Conservation (phyloP, 306 rosid species). For the Carpinus viminea region DNA sequence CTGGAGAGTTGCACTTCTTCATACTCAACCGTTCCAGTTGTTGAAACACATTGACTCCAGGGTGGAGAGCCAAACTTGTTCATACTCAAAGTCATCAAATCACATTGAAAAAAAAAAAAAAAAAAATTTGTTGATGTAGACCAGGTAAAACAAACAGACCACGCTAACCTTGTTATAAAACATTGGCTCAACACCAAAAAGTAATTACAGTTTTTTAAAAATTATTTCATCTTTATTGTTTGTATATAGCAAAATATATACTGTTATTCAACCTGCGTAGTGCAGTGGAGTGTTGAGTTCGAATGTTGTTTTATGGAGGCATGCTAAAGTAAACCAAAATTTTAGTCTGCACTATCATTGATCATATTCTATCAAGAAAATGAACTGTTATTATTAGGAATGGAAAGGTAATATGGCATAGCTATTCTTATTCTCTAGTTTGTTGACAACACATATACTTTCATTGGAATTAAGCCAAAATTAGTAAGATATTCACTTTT, state of each 20-base stretch:
- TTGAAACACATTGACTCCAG: conserved; percentile 32
- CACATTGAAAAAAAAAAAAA: not conserved
- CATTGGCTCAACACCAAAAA: not conserved
- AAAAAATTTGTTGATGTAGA: conserved; percentile 8
- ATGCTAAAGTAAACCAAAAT: not conserved
- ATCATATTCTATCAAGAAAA: not conserved
- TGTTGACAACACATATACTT: too few species aligned
- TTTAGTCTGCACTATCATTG: not conserved
- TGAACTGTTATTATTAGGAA: too few species aligned
- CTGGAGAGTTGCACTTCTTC: conserved; percentile 33
- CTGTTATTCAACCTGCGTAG: not conserved
- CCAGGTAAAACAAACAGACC: conserved; percentile 10
- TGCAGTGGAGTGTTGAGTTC: not conserved
- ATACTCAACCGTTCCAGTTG: conserved; percentile 44
- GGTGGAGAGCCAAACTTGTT: too few species aligned
- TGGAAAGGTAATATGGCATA: too few species aligned
- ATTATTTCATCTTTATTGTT: not conserved
- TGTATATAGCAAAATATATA: not conserved
- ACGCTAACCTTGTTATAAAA: conserved; percentile 14
- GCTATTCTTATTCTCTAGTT: too few species aligned
- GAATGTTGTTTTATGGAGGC: not conserved
- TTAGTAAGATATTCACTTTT: too few species aligned
- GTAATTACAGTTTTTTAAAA: conserved; percentile 27
- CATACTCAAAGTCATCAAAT: not conserved
- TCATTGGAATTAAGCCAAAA: too few species aligned